Percentiles rank a stretch among this genome's conserved stretches.
These are phyloP conservation scores for Phalaenopsis equestris DNA, from an alignment of 106 monocot genomes.

Conservation along the genomic window DNA sequence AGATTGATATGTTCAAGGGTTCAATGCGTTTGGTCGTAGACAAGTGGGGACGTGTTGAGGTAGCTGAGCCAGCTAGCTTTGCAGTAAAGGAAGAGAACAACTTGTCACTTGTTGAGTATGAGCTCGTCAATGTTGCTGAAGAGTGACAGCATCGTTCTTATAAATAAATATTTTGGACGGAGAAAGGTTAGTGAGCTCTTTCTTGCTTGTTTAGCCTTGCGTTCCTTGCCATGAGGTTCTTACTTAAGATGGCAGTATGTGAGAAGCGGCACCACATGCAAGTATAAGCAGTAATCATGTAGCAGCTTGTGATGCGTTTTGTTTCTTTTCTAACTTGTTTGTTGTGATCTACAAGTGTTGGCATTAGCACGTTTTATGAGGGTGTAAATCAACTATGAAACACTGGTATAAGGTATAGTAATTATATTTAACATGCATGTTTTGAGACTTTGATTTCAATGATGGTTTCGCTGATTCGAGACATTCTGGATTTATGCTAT, in stretches of 20 bases:
- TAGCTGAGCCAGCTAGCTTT: conserved; percentile 38
- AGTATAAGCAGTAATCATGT: no score
- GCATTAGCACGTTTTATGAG: not conserved
- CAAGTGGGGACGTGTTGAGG: conserved; percentile 54
- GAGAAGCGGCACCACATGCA: not conserved
- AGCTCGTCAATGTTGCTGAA: conserved; percentile 39
- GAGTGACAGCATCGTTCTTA: conserved; percentile 3
- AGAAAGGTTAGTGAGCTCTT: not conserved
- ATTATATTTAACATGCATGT: not conserved
- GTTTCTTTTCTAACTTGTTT: no score
- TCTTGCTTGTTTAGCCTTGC: not conserved
- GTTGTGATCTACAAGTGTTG: no score
- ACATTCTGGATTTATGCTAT: no score
- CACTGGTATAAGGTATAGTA: not conserved
- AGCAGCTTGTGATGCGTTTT: no score
- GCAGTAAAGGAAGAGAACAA: conserved; percentile 49
- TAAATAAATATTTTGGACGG: not conserved
- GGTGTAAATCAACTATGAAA: not conserved
- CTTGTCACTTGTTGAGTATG: conserved; percentile 46
- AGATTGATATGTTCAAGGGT: conserved; percentile 60
- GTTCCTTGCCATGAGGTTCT: not conserved
- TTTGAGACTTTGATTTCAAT: no score
- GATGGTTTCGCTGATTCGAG: no score
- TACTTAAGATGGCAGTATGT: not conserved
- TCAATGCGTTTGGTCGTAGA: conserved; percentile 49